These are phyloP conservation scores for Stagonosporopsis chrysanthemi DNA, from an alignment of 2,329 filamentous ascomycete genomes.

Conservation along the genomic window DNA sequence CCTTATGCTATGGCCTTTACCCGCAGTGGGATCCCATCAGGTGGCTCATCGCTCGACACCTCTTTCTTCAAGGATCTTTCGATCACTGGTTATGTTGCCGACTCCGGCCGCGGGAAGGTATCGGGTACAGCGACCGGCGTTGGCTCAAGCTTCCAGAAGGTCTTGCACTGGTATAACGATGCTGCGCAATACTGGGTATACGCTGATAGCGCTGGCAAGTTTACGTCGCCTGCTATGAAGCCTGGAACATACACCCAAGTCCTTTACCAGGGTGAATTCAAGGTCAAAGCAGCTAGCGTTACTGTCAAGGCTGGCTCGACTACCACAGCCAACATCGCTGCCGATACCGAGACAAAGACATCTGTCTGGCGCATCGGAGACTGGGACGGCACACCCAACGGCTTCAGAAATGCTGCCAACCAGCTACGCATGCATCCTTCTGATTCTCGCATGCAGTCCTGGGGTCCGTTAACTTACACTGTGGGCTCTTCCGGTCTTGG, in stretches of 20 bases:
- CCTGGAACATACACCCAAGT: slow-evolving; percentile 74
- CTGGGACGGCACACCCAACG: slow-evolving; percentile 66
- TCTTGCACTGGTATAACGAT: slow-evolving; percentile 71
- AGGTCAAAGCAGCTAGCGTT: slow-evolving; percentile 58
- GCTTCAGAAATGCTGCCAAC: slow-evolving; percentile 72
- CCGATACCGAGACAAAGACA: slow-evolving; percentile 56
- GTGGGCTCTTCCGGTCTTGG: slow-evolving; percentile 62
- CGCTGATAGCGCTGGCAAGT: slow-evolving; percentile 62
- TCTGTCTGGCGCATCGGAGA: slow-evolving; percentile 71
- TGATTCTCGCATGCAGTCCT: slow-evolving; percentile 68
- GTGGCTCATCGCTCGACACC: slow-evolving; percentile 56
- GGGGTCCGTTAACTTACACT: slow-evolving; percentile 68
- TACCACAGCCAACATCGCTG: slow-evolving; percentile 61
- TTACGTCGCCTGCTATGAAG: slow-evolving; percentile 71
- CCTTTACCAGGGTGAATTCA: slow-evolving; percentile 67
- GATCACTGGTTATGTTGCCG: slow-evolving; percentile 65
- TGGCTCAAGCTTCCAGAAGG: slow-evolving; percentile 58
- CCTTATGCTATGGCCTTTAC: slow-evolving; percentile 70
- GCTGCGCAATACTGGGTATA: slow-evolving; percentile 71
- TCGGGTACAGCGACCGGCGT: slow-evolving; percentile 68
- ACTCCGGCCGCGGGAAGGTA: slow-evolving; percentile 65
- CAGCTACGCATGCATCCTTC: slow-evolving; percentile 73
- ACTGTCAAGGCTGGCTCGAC: slow-evolving; percentile 59
- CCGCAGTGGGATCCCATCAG: slow-evolving; percentile 62
- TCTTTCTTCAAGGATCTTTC: slow-evolving; percentile 67